A percentile compares a stretch with the other conserved stretches of the same genome.
Evolutionary conservation across 1,284 basidiomycete species (phyloP).

Genomic region (Boletus smithii): DNA sequence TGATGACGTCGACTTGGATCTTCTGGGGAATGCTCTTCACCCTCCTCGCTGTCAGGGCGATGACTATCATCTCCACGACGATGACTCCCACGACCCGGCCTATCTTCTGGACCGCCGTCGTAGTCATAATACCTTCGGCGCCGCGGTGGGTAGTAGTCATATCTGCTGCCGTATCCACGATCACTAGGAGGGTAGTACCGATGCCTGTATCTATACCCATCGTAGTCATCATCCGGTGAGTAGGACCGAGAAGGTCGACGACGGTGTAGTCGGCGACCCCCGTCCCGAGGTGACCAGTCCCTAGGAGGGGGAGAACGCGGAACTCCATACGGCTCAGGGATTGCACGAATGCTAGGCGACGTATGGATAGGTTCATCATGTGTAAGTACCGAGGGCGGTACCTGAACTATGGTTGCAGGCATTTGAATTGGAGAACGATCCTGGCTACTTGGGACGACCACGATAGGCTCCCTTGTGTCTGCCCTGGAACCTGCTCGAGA

Average conservation of each 20-base stretch:
- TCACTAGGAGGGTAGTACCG: constrained; percentile 13
- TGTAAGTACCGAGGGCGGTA: constrained; percentile 13
- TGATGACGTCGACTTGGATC: constrained; percentile 12
- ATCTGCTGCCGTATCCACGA: too few relatives aligned
- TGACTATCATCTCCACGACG: constrained; percentile 1
- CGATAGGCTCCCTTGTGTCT: constrained; percentile 13
- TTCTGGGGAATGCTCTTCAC: constrained; percentile 4
- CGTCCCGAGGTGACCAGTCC: too few relatives aligned
- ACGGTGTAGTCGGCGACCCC: constrained; percentile 4
- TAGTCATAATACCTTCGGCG: not conserved
- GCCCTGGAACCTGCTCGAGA: constrained; percentile 21
- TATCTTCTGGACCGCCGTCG: constrained; percentile 4
- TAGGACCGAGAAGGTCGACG: constrained; percentile 18
- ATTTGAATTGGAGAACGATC: constrained; percentile 9
- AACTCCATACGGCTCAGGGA: constrained; percentile 9
- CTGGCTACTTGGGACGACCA: constrained; percentile 16
- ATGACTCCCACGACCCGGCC: not conserved
- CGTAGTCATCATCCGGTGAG: constrained; percentile 18
- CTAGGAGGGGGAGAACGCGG: constrained; percentile 18
- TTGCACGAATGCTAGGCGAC: constrained; percentile 23
- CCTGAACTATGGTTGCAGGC: constrained; percentile 14
- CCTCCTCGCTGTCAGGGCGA: not conserved
- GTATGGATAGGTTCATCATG: constrained; percentile 13
- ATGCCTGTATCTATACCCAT: constrained; percentile 9
- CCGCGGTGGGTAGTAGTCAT: constrained; percentile 17